Evolutionary conservation across 805 yeast genomes (phyloP), one percentile per base, ranked within the genome.

Genomic region (Jamesozyma rosinii): DNA sequence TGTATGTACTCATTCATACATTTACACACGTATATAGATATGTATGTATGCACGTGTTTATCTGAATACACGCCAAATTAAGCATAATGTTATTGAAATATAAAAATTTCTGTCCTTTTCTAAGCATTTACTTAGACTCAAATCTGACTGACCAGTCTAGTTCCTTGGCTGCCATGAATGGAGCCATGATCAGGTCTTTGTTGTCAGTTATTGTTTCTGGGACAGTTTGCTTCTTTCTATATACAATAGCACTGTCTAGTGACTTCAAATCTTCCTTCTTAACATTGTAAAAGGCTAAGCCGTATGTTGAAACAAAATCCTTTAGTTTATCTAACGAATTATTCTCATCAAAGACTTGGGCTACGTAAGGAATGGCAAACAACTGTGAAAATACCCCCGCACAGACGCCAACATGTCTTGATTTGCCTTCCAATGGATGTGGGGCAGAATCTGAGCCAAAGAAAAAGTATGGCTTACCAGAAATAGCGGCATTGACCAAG

Each of bases 401-500:
- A 56, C 97, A 87, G 15, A 90, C 97, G 19, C 89, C 90, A 31
- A 71, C 68, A 51, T 78, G 87, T 47, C 74, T 81, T 21, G 85
- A 71, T 64, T 94, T 94, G 46, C 79, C 79, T 49, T 76, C 75
- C 21, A 85, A 57, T 6, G 96, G 95, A 62, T 92, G 98, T 21
- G 98, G 99, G 26, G 99, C 99, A 19, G 96, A 86, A 63, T 92
- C 99, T 1, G 96, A 85, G 5, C 99, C 99, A 59, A 89, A 92
- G 69, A 92, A 86, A 64, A 89, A 92, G 70, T 80, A 89, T 35
- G 95, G 86, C 52, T 83, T 79, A 4, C 97, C 97, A 1, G 92
- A 79, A 8, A 84, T 80, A 1, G 97, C 98, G 33, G 98, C 97
- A 31, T 70, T 71, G 5, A 92, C 74, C 35, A 92, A 68, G 1